Base-by-base conservation (phyloP, 768 basidiomycete species). In the Amanita rimosa region DNA sequence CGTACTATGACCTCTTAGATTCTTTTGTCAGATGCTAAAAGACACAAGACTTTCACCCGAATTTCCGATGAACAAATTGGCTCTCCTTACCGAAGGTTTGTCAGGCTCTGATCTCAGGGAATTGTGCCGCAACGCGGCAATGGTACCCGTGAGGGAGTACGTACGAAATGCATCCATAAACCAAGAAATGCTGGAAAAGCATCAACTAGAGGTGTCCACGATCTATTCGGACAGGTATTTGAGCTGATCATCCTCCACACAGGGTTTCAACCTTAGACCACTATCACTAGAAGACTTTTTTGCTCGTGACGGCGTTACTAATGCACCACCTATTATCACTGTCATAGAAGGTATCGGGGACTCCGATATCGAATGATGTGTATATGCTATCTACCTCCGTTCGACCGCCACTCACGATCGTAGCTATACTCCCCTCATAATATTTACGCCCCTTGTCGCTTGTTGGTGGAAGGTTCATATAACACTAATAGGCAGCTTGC, bases 81-180 rank as follows among this genome's bases (percentile, higher is more conserved):
- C 90, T 2, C 64, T 71, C 14, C 70, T 74, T 27, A 78, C 92
- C 1, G 78, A 79, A 17, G 86, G 89, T 1, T 67, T 80, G 21
- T 94, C 92, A 1, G 94, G 95, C 3, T 92, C 91, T 2, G 95
- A 97, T 62, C 66, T 98, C 47, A 79, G 83, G 56, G 95, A 99
- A 66, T 70, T 94, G 11, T 97, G 94, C 63, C 74, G 95, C 47
- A 92, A 82, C 55, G 94, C 95, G 1, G 93, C 90, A 0, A 95
- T 97, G 92, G 76, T 82, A 1, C 90, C 92, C 4, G 85, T 94
- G 17, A 78, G 89, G 22, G 91, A 94, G 59, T 84, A 80, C 55
- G 81, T 93, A 72, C 72, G 81, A 31, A 67, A 60, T 22, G 66
- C 72, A 13, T 65, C 67, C 45, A 62, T 64, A 27, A 66, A 71